These are phyloP conservation scores for Suhomyces vadensis DNA, from an alignment of 805 yeast species.

Conservation along the genomic window DNA sequence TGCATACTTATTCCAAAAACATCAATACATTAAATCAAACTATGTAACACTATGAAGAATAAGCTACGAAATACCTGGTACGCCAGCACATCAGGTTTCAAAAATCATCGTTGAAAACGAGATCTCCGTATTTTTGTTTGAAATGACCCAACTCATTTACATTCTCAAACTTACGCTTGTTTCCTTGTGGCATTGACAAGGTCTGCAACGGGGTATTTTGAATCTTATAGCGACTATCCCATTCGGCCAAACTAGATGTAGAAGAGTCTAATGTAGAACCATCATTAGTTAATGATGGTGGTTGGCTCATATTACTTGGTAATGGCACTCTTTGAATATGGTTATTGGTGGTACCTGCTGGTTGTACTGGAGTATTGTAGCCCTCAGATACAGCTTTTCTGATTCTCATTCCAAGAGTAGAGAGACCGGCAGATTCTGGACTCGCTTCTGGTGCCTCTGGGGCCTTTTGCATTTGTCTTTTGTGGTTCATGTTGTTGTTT, in stretches of 20 bases:
- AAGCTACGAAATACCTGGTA: too few relatives aligned
- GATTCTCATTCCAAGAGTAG: constrained; percentile 69
- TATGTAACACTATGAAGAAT: too few relatives aligned
- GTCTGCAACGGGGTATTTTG: constrained; percentile 14
- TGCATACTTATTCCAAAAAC: too few relatives aligned
- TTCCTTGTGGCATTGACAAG: constrained; percentile 6
- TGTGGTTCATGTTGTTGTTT: constrained; percentile 12
- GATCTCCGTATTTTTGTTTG: constrained; percentile 43
- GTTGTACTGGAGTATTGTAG: constrained; percentile 29
- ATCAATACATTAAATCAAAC: not conserved
- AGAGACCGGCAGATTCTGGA: constrained; percentile 42
- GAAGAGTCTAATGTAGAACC: constrained; percentile 47
- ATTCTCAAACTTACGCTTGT: constrained; percentile 25
- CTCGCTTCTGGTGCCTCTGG: constrained; percentile 24
- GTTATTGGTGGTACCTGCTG: constrained; percentile 12
- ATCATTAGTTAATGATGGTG: constrained; percentile 45
- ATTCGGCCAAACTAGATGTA: constrained; percentile 39
- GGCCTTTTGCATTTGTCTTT: constrained; percentile 36
- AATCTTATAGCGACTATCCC: constrained; percentile 31
- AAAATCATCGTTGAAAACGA: constrained; percentile 52
- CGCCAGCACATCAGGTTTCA: constrained; percentile 17
- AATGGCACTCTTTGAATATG: constrained; percentile 38
- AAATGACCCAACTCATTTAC: constrained; percentile 19
- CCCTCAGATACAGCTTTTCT: constrained; percentile 69
- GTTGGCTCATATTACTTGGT: constrained; percentile 41